Conservation (phyloP, 2,329 filamentous ascomycete species). For the Trichoderma pleuroti region DNA sequence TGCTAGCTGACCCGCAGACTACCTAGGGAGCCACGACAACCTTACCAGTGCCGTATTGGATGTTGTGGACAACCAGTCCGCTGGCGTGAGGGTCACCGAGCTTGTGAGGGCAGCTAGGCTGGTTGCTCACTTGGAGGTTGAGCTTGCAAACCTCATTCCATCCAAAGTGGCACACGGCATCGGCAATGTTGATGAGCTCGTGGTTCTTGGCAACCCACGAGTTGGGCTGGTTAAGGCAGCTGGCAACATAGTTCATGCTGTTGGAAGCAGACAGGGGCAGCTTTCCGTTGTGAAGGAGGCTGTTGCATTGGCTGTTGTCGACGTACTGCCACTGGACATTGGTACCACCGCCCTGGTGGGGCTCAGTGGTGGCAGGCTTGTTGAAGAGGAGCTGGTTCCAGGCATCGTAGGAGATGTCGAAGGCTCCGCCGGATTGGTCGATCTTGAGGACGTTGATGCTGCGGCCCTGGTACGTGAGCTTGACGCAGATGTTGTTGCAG, state of each 20-base stretch:
- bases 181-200: constrained; percentile 51
- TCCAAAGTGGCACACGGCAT: constrained; percentile 48
- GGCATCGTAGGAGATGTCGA: constrained; percentile 60
- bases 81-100: constrained; percentile 35
- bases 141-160: constrained; percentile 50
- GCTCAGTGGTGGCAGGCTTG: constrained; percentile 43
- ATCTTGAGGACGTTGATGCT: constrained; percentile 56
- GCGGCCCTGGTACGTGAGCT: constrained; percentile 47
- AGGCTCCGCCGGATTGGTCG: constrained; percentile 53
- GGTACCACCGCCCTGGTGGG: constrained; percentile 48
- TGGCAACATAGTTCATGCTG: constrained; percentile 52
- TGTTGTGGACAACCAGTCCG: constrained; percentile 46
- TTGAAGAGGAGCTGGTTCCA: constrained; percentile 58
- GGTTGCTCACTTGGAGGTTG: constrained; percentile 47
- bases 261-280: constrained; percentile 54
- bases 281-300: constrained; percentile 48
- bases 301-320: constrained; percentile 45
- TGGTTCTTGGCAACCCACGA: constrained; percentile 54
- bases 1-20: background rate
- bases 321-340: constrained; percentile 50
- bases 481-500: constrained; percentile 57
- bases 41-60: constrained; percentile 49
- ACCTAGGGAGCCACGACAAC: constrained; percentile 18
- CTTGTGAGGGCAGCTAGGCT: constrained; percentile 46
- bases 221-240: constrained; percentile 42